These are phyloP conservation scores for Atkinsonella hypoxylon DNA, from an alignment of 2,329 filamentous ascomycete species.

Conservation along the genomic window DNA sequence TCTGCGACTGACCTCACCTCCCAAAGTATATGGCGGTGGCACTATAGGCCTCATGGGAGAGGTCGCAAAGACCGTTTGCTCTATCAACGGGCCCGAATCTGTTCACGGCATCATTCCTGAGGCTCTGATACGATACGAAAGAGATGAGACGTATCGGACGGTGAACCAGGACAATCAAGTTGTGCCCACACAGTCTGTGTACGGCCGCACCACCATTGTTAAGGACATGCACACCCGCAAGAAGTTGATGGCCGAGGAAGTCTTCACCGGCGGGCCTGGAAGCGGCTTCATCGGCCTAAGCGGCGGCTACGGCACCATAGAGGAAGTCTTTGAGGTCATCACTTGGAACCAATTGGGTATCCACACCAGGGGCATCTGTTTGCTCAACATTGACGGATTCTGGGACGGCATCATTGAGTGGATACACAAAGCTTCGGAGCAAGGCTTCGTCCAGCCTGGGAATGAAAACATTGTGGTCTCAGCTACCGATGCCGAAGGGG, in stretches of 20 bases:
- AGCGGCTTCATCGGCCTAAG: conserved; percentile 80
- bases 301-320: conserved; percentile 88
- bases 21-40: conserved; percentile 78
- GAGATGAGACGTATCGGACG: conserved; percentile 42
- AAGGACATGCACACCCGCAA: conserved; percentile 95
- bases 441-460: conserved; percentile 61
- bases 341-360: conserved; percentile 98
- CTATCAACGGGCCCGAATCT: conserved; percentile 63
- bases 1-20: not conserved
- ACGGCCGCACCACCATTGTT: conserved; percentile 79
- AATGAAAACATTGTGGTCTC: conserved; percentile 72
- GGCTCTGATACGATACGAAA: conserved; percentile 71
- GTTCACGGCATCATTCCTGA: conserved; percentile 93
- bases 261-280: conserved; percentile 68
- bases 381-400: conserved; percentile 83
- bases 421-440: conserved; percentile 62
- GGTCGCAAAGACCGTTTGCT: conserved; percentile 73
- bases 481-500: conserved; percentile 59
- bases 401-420: conserved; percentile 80
- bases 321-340: conserved; percentile 84
- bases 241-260: conserved; percentile 81
- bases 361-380: conserved; percentile 64
- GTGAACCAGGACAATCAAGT: conserved; percentile 36
- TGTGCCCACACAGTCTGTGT: conserved; percentile 52
- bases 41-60: conserved; percentile 95